Evolutionary conservation across 2,329 filamentous ascomycete species (phyloP), one percentile per base, ranked within the genome.

Genomic region (Chlorencoelia australis): DNA sequence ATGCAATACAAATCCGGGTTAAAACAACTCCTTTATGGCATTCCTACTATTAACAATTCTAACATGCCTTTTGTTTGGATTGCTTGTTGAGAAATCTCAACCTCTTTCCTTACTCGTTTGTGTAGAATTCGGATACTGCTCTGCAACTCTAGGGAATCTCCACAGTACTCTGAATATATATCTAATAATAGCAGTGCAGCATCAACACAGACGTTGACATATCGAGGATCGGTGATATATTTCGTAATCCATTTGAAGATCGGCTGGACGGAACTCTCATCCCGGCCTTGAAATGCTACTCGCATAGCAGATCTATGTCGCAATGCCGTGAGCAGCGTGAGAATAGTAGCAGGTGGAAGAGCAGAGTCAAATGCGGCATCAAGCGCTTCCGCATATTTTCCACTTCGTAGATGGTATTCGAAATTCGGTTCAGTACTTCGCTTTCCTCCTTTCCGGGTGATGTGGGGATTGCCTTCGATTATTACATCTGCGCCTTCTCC

Each of bases 401-500:
- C 87, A 52, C 81, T 79, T 33, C 88, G 78, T 39, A 96, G 69
- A 46, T 85, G 78, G 41, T 71, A 68, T 58, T 95, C 88, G 89
- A 91, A 98, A 5, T 63, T 54, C 30, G 78, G 75, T 49, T 83
- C 73, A 52, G 75, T 77, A 56, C 76, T 79, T 34, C 66, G 65
- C 53, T 73, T 77, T 42, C 69, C 68, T n/a, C n/a, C n/a, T 13
- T 20, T 20, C 19, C 30, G 34, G 29, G 26, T 27, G 20, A 22
- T 9, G 33, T 66, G 64, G 26, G 82, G 77, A 49, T 84, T 80
- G 27, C 75, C 74, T 33, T 89, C 82, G 50, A 96, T 88, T 49
- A 94, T 74, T 36, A 95, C 87, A 55, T 95, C 87, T 16, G 80
- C 82, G 29, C 79, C 82, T 58, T 94, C 85, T 46, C 85, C 88